Conservation (phyloP, 148 eudicot genomes). For the Dianthus caryophyllus region DNA sequence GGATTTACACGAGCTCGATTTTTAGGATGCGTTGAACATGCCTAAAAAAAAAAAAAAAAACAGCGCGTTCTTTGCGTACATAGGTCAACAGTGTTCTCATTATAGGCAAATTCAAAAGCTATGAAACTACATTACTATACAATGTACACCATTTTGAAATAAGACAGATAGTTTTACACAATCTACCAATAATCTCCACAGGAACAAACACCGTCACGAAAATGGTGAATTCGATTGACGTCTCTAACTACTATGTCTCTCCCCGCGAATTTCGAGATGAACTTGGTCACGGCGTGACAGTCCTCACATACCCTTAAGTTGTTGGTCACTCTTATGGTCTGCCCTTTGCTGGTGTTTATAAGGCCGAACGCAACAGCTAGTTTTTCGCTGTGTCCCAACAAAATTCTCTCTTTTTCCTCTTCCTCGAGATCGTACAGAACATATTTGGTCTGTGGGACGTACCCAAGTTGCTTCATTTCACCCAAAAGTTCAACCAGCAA, state of each 20-base stretch:
- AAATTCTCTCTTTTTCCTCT: constrained; percentile 65
- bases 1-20: no score
- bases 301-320: constrained; percentile 92
- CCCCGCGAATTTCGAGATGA: constrained; percentile 57
- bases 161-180: constrained; percentile 6
- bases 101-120: neutral
- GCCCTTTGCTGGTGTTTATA: constrained; percentile 61
- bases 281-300: constrained; percentile 84
- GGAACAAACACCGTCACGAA: constrained; percentile 80
- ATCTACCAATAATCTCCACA: constrained; percentile 89
- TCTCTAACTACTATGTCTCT: constrained; percentile 90
- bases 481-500: constrained; percentile 50
- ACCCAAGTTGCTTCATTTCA: constrained; percentile 86
- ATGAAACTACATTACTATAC: constrained; percentile 16
- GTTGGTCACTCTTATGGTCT: constrained; percentile 73
- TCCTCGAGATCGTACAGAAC: constrained; percentile 73
- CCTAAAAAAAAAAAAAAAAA: no score
- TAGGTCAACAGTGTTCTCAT: neutral
- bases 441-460: constrained; percentile 53
- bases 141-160: constrained; percentile 25
- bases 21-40: no score
- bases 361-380: constrained; percentile 87
- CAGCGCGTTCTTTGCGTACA: neutral
- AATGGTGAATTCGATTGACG: constrained; percentile 81
- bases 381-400: constrained; percentile 92